Evolutionary conservation across 139 green algal genomes (phyloP), one percentile per base, ranked within the genome.

Genomic region (Volvox reticuliferus): DNA sequence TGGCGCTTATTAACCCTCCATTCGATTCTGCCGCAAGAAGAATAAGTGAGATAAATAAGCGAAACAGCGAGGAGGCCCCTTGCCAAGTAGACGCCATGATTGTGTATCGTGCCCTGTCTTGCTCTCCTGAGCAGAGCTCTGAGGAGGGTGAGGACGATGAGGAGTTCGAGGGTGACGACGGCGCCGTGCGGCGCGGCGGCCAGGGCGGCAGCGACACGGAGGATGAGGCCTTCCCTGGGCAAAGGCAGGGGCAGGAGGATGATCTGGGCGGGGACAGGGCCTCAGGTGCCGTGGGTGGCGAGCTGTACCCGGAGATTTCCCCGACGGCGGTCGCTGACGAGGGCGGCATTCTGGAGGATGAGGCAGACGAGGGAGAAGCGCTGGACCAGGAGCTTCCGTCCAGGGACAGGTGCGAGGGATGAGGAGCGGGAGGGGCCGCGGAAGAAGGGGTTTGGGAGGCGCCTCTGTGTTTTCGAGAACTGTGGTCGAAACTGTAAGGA

Each of bases 381-480:
- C 75, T 81, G 75, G 75, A 81, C 13, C 32, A 81, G 75, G 75
- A 81, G 26, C 71, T 79, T n/a, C 71, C 30, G 71, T 30, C 26
- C 71, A 79, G 65, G 21, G 65, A 73, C 21, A 79, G 71, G 71
- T 79, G 71, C 32, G 71, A 30, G 24, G 9, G 65, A 12, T 16
- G 44, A 55, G 5, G 44, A 55, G 44, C 44, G 44, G 44, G 44
- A 55, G 44, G 63, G 63, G 63, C 18, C 20, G 63, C 18, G 63
- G 63, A 26, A 18, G 67, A 26, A 75, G 67, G 67, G 67, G 12
- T 75, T 28, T 5, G 67, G 67, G 12, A 9, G 44, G 24, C 24
- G 14, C 12, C 14, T 75, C 67, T 75, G 67, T 26, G 24, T 75
- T 75, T n/a, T 75, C 22, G 22, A 75, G 67, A 6, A 3, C 67